These are phyloP conservation scores for Fagopyrum esculentum DNA, from an alignment of 148 eudicot species.

Conservation along the genomic window DNA sequence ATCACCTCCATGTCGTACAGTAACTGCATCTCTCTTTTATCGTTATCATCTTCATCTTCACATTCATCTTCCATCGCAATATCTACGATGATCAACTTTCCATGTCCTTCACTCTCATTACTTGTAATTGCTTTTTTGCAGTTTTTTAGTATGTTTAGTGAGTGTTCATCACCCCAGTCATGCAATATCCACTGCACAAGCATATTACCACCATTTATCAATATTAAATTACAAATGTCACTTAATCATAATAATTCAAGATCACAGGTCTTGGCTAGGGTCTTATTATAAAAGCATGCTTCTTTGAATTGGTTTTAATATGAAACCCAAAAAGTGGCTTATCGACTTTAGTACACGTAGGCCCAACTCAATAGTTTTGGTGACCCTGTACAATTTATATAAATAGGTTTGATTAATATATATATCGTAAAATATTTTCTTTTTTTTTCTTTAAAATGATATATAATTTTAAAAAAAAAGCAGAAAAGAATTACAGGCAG, in stretches of 20 bases:
- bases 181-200: constrained; percentile 10
- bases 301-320: too few species aligned
- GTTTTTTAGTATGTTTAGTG: constrained; percentile 8
- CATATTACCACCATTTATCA: background rate
- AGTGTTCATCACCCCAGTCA: constrained; percentile 11
- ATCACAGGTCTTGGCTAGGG: too few species aligned
- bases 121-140: constrained; percentile 3
- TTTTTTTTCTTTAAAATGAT: too few species aligned
- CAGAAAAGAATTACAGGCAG: too few species aligned
- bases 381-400: too few species aligned
- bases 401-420: too few species aligned
- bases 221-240: background rate
- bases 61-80: background rate
- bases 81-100: constrained; percentile 14
- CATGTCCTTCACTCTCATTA: background rate
- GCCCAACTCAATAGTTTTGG: too few species aligned
- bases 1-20: constrained; percentile 13
- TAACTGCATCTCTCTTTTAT: constrained; percentile 2
- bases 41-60: background rate
- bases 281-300: too few species aligned
- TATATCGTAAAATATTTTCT: too few species aligned
- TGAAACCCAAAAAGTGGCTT: too few species aligned
- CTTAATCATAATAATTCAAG: background rate
- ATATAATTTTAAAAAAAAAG: too few species aligned
- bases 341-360: too few species aligned